Base-by-base conservation (phyloP, 2,329 filamentous ascomycete species). In the Colletotrichum simmondsii region DNA sequence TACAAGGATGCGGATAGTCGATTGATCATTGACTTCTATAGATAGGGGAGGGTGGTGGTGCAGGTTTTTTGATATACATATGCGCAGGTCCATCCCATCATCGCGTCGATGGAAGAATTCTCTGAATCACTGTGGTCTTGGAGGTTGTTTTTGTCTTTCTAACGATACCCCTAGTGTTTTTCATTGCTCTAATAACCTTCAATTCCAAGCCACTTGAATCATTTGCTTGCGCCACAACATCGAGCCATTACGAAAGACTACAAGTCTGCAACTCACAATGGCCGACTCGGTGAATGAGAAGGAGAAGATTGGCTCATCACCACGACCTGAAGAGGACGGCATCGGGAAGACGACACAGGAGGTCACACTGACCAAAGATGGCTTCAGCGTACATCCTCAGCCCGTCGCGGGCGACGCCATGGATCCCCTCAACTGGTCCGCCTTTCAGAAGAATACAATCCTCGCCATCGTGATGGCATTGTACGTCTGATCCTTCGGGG, bases 351-450 rank as follows among this genome's bases (percentile, higher is more conserved):
- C 71, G 30, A 73, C 71, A 26, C 71, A 62, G n/a, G 74, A 75
- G 37, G 70, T 75, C 16, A n/a, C 30, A 11, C 68, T 78, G 12
- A 73, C 73, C 24, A 75, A 76, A 16, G 70, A 79, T 64, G 77
- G 78, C 56, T 75, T 80, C 71, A 74, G 85, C 79, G 83, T 83
- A 59, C 75, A 84, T 82, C 76, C 79, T 3, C 79, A 81, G 56
- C 79, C 79, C 24, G 74, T 78, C 61, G 74, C 75, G 24, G 76
- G 80, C 26, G 87, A 89, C 74, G 76, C 81, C 1, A 78, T 89
- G 24, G 88, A 90, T 75, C 88, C 88, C n/a, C 79, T 90, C 62
- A 90, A 89, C 75, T 90, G 87, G 87, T 80, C 85, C 0, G 76
- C 71, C 3, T 60, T 80, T 11, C 84, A 85, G 74, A 90, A 90